A percentile compares a stretch with the other conserved stretches of the same genome.
phyloP scores from a whole-genome alignment of 1,284 basidiomycete species.

The Puccinia horiana region DNA sequence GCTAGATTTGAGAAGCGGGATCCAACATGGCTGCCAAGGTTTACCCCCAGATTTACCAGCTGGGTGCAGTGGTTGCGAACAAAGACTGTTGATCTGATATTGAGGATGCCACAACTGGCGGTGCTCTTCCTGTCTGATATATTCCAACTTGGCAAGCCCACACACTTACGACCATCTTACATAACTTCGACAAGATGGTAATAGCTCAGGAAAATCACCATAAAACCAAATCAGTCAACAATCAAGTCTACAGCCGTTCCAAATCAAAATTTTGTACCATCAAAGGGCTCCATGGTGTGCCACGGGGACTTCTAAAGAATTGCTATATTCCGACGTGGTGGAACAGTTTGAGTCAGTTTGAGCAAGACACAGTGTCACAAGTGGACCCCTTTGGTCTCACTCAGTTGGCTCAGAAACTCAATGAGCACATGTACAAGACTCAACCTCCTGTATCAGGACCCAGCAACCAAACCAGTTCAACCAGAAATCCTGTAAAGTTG shows the following conservation, averaged over 20 bases:
- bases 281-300: background rate
- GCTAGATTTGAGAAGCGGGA: background rate
- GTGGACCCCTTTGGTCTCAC: too few species aligned
- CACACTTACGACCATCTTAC: background rate
- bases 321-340: background rate
- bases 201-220: background rate
- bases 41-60: background rate
- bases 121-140: background rate
- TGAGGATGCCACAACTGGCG: background rate
- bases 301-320: background rate
- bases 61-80: background rate
- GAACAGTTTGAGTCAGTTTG: background rate
- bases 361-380: background rate
- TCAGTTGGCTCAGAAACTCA: too few species aligned
- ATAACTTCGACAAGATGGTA: background rate
- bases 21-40: background rate
- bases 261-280: background rate
- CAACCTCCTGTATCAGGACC: too few species aligned
- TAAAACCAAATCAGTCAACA: background rate
- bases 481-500: too few species aligned
- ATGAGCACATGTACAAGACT: too few species aligned
- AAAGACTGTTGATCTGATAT: background rate
- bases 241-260: background rate
- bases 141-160: background rate
- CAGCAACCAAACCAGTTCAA: too few species aligned